These are phyloP conservation scores for Dioscorea alata DNA, from an alignment of 106 monocot species.

Conservation along the genomic window DNA sequence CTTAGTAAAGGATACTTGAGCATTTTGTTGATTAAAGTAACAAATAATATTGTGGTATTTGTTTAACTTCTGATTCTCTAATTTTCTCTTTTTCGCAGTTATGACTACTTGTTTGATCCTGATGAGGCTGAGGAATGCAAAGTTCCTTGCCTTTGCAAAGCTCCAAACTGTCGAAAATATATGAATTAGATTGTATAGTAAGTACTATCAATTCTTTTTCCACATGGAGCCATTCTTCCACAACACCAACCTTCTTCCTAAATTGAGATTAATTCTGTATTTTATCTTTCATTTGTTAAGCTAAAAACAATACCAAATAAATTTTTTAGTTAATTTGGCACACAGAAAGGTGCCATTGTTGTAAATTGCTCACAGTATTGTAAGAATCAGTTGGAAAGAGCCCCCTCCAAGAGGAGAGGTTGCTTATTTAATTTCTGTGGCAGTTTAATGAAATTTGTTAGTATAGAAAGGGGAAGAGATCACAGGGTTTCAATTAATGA, in stretches of 20 bases:
- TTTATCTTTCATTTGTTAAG: neutral
- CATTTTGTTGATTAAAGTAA: too few relatives aligned
- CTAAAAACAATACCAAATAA: neutral
- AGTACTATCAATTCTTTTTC: slow-evolving; percentile 1
- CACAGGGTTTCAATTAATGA: too few relatives aligned
- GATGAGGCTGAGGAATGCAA: slow-evolving; percentile 75
- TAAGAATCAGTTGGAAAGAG: too few relatives aligned
- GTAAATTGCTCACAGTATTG: neutral
- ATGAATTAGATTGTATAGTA: slow-evolving; percentile 51
- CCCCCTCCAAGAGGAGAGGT: too few relatives aligned
- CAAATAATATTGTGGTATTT: too few relatives aligned
- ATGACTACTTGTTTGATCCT: slow-evolving; percentile 78
- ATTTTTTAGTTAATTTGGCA: neutral
- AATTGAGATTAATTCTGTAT: neutral
- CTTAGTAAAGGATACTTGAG: too few relatives aligned
- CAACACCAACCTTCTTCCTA: too few relatives aligned
- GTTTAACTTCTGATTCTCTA: neutral
- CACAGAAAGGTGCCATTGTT: neutral
- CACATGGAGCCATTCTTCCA: neutral
- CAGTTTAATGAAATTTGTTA: too few relatives aligned
- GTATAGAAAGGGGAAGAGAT: too few relatives aligned
- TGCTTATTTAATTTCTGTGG: too few relatives aligned
- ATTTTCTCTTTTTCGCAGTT: slow-evolving; percentile 28
- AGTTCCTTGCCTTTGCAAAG: slow-evolving; percentile 72
- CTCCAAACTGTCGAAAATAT: slow-evolving; percentile 61